Evolutionary conservation across 2,329 filamentous ascomycete species (phyloP), one percentile per base, ranked within the genome.

Genomic region (Scedosporium aurantiacum): DNA sequence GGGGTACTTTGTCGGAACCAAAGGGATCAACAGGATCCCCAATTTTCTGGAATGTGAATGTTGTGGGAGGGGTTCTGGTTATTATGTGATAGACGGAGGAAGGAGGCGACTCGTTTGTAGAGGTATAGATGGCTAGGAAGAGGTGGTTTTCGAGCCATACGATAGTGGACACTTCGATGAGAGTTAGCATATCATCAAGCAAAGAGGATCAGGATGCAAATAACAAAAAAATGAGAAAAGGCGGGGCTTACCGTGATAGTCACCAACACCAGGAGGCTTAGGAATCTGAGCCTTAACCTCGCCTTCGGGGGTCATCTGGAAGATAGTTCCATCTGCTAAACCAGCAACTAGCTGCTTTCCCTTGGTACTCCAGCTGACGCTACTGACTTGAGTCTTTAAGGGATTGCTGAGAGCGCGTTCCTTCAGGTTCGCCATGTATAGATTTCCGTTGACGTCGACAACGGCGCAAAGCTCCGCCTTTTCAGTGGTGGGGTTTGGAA

Each of bases 281-380:
- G 92, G 91, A 56, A 99, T 89, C 60, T 86, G 80, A 41, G 82
- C 91, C 74, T 93, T 94, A 28, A 83, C 79, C 47, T 82, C 82
- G 56, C 93, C 93, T 67, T 90, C 84, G 0, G 89, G 90, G 6
- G 89, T 91, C 82, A 97, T 87, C 72, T 97, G 92, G 61, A 83
- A 82, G 60, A 88, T 86, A 12, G 85, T 86, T 62, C 94, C 94
- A 73, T 97, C 85, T 5, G 80, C 85, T 67, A 94, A 78, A 16
- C 95, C 94, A 66, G 90, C 92, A 54, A 96, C 87, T 52, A 99
- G 78, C 71, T 97, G 93, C 72, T 96, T 99, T 56, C 94, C 94
- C 70, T 87, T 90, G 63, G 85, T 88, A 72, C 94, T 99, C 94
- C 95, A 99, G 61, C 89, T 87, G 5, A 90, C 82, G 68, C 89